These are phyloP conservation scores for Nepenthes alata DNA, from an alignment of 179 eudicot species.

Conservation along the genomic window DNA sequence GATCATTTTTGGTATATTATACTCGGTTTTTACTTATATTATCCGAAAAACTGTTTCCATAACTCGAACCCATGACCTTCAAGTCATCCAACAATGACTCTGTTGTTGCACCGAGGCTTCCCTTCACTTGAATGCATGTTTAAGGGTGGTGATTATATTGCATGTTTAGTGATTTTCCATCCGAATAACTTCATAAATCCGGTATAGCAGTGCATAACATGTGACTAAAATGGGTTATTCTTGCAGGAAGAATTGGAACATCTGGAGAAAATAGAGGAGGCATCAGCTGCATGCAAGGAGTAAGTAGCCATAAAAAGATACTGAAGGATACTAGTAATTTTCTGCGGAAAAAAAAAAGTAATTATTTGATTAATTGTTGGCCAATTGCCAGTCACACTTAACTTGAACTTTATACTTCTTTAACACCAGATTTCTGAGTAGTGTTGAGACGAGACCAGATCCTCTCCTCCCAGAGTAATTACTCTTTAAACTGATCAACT, in stretches of 20 bases:
- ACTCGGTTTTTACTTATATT: too few relatives aligned
- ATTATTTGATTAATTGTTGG: neutral
- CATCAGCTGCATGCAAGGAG: constrained; percentile 63
- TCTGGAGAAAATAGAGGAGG: constrained; percentile 46
- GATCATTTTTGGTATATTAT: too few relatives aligned
- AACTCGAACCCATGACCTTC: too few relatives aligned
- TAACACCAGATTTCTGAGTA: constrained; percentile 25
- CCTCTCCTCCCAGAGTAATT: constrained; percentile 56
- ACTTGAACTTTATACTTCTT: neutral
- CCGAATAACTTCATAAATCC: too few relatives aligned
- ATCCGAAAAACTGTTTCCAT: too few relatives aligned
- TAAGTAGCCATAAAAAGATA: constrained; percentile 24
- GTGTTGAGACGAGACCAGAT: constrained; percentile 58
- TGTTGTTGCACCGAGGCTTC: too few relatives aligned
- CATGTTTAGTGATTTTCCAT: too few relatives aligned
- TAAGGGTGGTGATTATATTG: too few relatives aligned
- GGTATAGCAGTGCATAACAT: neutral
- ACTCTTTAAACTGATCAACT: neutral
- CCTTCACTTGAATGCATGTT: too few relatives aligned
- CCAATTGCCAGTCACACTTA: neutral
- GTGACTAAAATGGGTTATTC: too few relatives aligned
- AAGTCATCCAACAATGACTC: too few relatives aligned
- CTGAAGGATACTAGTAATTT: neutral
- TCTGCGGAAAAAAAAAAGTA: too few relatives aligned
- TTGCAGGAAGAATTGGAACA: constrained; percentile 64